A percentile compares a stretch with the other conserved stretches of the same genome.
phyloP scores from a whole-genome alignment of 192 early-diverging fungal genomes.

The Backusella macrospora region DNA sequence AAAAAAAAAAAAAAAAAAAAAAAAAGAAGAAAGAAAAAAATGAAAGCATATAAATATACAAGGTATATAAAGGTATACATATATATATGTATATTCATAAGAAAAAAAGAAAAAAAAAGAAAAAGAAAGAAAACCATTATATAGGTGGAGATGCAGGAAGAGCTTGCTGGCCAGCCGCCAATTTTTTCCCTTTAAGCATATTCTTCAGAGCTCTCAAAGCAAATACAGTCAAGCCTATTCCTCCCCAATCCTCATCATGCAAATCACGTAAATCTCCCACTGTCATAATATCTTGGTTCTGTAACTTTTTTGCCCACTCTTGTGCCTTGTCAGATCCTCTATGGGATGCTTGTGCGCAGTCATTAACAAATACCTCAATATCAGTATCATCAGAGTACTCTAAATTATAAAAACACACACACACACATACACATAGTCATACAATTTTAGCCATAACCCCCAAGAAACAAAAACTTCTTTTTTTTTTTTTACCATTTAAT shows the following conservation, averaged over 20 bases:
- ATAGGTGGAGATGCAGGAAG: background rate
- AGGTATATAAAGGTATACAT: too few species aligned
- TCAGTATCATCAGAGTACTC: conserved; percentile 56
- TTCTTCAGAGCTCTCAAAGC: conserved; percentile 57
- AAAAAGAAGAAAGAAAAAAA: too few species aligned
- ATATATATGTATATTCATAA: background rate
- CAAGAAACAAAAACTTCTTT: too few species aligned
- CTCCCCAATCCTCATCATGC: conserved; percentile 76
- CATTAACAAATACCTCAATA: conserved; percentile 71
- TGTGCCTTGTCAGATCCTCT: conserved; percentile 71
- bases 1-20: too few species aligned
- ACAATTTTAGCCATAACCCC: background rate
- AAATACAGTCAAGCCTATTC: conserved; percentile 61
- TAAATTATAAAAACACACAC: background rate
- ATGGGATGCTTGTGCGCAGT: conserved; percentile 65
- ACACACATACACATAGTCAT: background rate
- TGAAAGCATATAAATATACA: too few species aligned
- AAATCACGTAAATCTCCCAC: conserved; percentile 76
- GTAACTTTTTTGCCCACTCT: conserved; percentile 73
- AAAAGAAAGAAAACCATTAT: background rate
- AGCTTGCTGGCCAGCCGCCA: background rate
- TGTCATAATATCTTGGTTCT: conserved; percentile 79
- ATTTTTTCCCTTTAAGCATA: conserved; percentile 52
- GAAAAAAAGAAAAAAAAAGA: background rate
- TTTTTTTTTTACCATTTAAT: conserved; percentile 34